Base-by-base conservation (phyloP, 1,139 yeast genomes). In the Keqinozyma sinolaborantium region DNA sequence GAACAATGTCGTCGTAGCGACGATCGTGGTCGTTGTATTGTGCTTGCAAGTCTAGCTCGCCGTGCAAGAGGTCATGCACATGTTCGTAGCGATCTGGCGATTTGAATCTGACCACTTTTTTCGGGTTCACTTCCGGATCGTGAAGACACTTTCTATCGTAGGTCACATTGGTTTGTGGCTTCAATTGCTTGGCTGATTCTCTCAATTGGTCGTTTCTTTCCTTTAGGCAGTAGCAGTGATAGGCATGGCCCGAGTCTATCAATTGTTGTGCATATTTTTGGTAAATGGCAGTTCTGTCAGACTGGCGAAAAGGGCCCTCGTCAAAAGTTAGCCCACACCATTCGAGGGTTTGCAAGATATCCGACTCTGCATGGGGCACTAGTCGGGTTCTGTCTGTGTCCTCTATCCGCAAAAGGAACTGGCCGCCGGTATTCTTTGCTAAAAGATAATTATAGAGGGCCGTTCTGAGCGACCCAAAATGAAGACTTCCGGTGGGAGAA, bases 401-500 rank as follows among this genome's bases (percentile, higher is more conserved):
- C 53, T 92, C 99, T 13, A 92, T 58, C 27, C 99, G 70, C 14
- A 92, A 57, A 4, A 94, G 44, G 47, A 92, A 94, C 44, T 77
- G 74, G 0, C 98, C 98, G 0, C 78, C 77, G 0, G 96, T 86
- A 36, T 75, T 73, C 44, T 69, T 77, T 1, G 98, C 97, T 16
- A 86, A 61, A 19, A 92, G 57, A 49, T 82, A 92, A 54, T 92
- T 94, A 60, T 87, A 94, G 18, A 92, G 57, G 0, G 98, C 97
- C 0, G 99, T 92, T 51, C 99, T 64, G 30, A 94, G 56, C 0
- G 97, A 88, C 0, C 99, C 99, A 35, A 94, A 56, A 53, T 92
- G 99, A 24, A 94, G 67, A 41, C 75, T 76, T 0, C 99, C 99
- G 0, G 99, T 92, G 1, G 99, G 99, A 2, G 97, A 90, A 1